A percentile compares a stretch with the other conserved stretches of the same genome.
Conservation (phyloP, 768 basidiomycete species). For the Pholiota conissans region DNA sequence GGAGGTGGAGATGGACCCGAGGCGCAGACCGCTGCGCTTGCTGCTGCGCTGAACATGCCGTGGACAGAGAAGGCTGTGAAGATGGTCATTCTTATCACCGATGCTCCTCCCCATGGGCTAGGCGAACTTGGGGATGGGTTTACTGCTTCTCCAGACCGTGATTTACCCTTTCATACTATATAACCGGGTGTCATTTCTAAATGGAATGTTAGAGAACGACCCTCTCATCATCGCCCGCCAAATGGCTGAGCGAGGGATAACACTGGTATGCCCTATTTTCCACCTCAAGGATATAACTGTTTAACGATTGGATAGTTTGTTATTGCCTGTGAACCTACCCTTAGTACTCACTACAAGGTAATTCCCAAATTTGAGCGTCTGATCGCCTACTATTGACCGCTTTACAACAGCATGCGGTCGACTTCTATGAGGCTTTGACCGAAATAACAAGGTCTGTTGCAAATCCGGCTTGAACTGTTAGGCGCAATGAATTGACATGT, state of each 20-base stretch:
- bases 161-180: slow-evolving; percentile 3
- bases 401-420: slow-evolving; percentile 21
- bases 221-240: slow-evolving; percentile 30
- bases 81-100: slow-evolving; percentile 56
- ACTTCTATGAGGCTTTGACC: slow-evolving; percentile 29
- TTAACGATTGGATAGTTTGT: slow-evolving; percentile 39
- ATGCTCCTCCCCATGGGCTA: slow-evolving; percentile 61
- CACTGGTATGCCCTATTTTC: slow-evolving; percentile 37
- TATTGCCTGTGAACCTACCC: slow-evolving; percentile 52
- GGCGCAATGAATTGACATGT: background rate
- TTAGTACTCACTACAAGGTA: slow-evolving; percentile 21
- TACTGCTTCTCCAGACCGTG: slow-evolving; percentile 28
- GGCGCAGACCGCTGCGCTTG: slow-evolving; percentile 54
- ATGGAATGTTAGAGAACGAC: slow-evolving; percentile 33
- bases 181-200: background rate
- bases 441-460: slow-evolving; percentile 24
- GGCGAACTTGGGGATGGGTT: slow-evolving; percentile 52
- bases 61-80: slow-evolving; percentile 53
- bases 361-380: background rate
- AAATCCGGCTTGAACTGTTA: no score
- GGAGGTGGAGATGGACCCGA: slow-evolving; percentile 59
- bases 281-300: background rate
- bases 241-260: slow-evolving; percentile 55
- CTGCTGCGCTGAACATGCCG: slow-evolving; percentile 43
- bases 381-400: background rate